Evolutionary conservation across 441 rosid genomes (phyloP), one percentile per base, ranked within the genome.

Genomic region (Aquilaria agallochum): DNA sequence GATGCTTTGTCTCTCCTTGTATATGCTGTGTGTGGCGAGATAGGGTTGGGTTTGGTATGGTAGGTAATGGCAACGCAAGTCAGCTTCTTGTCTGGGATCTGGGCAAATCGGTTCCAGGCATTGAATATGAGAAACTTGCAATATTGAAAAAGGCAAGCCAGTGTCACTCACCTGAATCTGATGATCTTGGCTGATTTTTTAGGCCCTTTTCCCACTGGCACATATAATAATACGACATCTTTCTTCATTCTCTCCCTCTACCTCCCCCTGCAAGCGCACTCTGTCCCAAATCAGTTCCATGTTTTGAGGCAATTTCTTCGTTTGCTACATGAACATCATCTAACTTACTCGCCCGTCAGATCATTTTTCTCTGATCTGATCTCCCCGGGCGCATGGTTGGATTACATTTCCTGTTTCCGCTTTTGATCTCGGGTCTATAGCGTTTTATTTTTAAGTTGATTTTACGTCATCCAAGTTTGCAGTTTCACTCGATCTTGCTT

Each of bases 251-350:
- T 49, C 27, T 34, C 2, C 31, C 31, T 31, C 52, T 34, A 48
- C 30, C 5, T 5, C 45, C 20, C 2, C 0, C 2, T 62, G 89
- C 90, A 78, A 84, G 79, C 90, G 87, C 90, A 84, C 89, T 84
- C 90, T 82, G 90, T 84, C 87, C 87, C 82, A 5, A 59, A 73
- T 63, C 80, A 53, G 61, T 50, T 40, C 30, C 30, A 13, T 81
- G 85, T 75, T 76, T 71, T 69, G 90, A 69, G 87, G 90, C 90
- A 84, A 84, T 84, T 84, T 84, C 90, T 81, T 69, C 87, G 90
- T 84, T 84, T 84, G 90, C 85, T 57, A 84, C 5, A 84, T 54
- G 0, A 31, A 45, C 31, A 5, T 13, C 0, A 14, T 76, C 78
- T 68, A 56, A 68, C 77, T 50, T 20, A 73, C 83, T 81, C 77